Percentiles rank a stretch among this genome's conserved stretches.
phyloP scores from a whole-genome alignment of 495 filamentous ascomycete species.

The Annulohypoxylon moriforme region DNA sequence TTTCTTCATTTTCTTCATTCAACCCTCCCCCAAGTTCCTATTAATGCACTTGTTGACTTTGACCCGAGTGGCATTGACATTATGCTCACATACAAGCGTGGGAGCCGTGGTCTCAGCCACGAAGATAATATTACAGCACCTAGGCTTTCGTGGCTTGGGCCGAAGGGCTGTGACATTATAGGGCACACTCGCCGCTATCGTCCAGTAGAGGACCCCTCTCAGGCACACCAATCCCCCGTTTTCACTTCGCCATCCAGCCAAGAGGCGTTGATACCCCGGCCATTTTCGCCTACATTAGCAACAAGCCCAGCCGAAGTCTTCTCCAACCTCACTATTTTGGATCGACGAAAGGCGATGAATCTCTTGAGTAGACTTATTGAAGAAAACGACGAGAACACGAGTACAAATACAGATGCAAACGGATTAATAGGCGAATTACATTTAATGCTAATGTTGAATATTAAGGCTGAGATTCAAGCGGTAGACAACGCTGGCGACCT shows the following conservation, averaged over 20 bases:
- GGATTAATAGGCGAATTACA: conserved; percentile 78
- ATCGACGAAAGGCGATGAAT: conserved; percentile 72
- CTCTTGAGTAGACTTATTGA: conserved; percentile 67
- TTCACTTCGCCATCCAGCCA: conserved; percentile 9
- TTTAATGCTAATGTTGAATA: conserved; percentile 83
- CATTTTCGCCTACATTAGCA: conserved; percentile 49
- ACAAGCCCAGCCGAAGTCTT: conserved; percentile 11
- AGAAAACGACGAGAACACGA: not conserved
- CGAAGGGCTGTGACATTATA: conserved; percentile 70
- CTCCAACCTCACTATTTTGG: conserved; percentile 68
- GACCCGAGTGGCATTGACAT: conserved; percentile 91
- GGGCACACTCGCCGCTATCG: not conserved
- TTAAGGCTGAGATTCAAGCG: conserved; percentile 92
- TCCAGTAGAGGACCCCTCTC: not conserved
- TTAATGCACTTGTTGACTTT: conserved; percentile 81
- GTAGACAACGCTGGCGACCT: conserved; percentile 73
- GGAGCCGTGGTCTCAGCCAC: conserved; percentile 78
- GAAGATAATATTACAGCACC: conserved; percentile 71
- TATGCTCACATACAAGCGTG: conserved; percentile 85
- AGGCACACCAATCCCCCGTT: not conserved
- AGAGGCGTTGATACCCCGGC: not conserved
- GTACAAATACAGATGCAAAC: conserved; percentile 25
- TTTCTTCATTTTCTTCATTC: conserved; percentile 68
- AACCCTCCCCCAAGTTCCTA: conserved; percentile 53
- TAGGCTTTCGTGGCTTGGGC: conserved; percentile 77